phyloP scores from a whole-genome alignment of 176 grass and related monocot genomes.

The Musa beccarii region DNA sequence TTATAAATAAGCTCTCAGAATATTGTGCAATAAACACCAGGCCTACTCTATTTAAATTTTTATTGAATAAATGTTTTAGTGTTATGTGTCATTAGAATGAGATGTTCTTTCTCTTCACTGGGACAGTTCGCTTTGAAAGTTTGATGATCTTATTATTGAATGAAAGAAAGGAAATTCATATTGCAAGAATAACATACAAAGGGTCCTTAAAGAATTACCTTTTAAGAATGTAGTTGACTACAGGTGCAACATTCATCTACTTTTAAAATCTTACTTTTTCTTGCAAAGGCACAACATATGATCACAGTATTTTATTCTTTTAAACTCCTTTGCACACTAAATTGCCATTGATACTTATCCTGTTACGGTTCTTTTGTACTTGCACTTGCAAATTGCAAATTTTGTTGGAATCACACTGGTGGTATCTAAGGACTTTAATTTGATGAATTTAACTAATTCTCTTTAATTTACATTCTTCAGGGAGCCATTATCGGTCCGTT shows the following conservation, averaged over 20 bases:
- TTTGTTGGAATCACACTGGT: neutral
- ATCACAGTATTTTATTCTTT: neutral
- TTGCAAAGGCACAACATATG: neutral
- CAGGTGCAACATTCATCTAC: neutral
- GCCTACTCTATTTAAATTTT: neutral
- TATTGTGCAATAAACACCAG: no score
- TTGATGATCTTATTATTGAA: no score
- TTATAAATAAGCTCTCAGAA: no score
- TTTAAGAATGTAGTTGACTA: neutral
- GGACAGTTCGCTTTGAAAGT: no score
- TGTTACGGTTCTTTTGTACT: neutral
- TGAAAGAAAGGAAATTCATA: no score
- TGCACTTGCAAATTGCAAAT: neutral
- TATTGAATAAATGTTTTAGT: neutral
- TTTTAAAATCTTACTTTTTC: neutral
- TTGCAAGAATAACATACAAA: no score
- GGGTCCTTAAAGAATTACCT: no score
- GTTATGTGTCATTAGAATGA: no score
- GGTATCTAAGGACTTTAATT: neutral
- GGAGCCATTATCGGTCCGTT: conserved; percentile 95
- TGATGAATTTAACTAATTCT: conserved; percentile 7
- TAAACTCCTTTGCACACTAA: neutral
- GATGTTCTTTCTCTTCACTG: no score
- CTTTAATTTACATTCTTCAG: conserved; percentile 31
- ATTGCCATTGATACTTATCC: neutral